Evolutionary conservation across 225 moss, liverwort and hornwort genomes (phyloP).

Genomic region (Polytrichum commune): DNA sequence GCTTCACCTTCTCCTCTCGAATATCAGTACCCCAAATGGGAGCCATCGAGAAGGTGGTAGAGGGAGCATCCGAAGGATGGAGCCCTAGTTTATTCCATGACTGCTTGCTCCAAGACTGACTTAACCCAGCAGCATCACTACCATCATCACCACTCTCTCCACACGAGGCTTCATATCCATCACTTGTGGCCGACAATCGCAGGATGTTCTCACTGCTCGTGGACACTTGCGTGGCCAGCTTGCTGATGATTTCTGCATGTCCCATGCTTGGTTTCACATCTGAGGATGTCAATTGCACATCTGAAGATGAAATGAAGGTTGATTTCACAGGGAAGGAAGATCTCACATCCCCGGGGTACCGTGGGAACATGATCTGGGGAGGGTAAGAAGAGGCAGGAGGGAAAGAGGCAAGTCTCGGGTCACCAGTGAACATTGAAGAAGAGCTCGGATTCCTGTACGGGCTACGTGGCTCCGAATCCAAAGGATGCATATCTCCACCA

Average conservation of each 20-base stretch:
- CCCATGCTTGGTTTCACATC: background rate
- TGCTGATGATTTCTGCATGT: slow-evolving; percentile 1
- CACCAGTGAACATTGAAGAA: slow-evolving; percentile 5
- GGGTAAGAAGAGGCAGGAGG: slow-evolving; percentile 17
- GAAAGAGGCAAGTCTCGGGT: slow-evolving; percentile 20
- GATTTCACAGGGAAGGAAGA: slow-evolving; percentile 10
- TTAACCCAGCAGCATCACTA: slow-evolving; percentile 55
- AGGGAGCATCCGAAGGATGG: slow-evolving; percentile 26
- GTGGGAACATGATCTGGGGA: slow-evolving; percentile 35
- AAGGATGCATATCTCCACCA: slow-evolving; percentile 21
- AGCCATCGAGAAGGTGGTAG: background rate
- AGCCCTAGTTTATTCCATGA: slow-evolving; percentile 62
- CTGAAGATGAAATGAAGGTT: slow-evolving; percentile 17
- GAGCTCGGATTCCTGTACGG: slow-evolving; percentile 41
- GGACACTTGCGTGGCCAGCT: slow-evolving; percentile 8
- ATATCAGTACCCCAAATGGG: slow-evolving; percentile 24
- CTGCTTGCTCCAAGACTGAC: slow-evolving; percentile 46
- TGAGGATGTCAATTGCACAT: slow-evolving; percentile 1
- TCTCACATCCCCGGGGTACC: slow-evolving; percentile 31
- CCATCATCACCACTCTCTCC: slow-evolving; percentile 75
- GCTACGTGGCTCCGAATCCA: slow-evolving; percentile 35
- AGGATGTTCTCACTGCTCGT: slow-evolving; percentile 29
- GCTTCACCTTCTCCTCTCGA: slow-evolving; percentile 48
- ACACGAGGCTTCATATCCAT: slow-evolving; percentile 89
- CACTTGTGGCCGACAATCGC: slow-evolving; percentile 64